Conservation (phyloP, 768 basidiomycete genomes). For the Lactifluus pinguis region DNA sequence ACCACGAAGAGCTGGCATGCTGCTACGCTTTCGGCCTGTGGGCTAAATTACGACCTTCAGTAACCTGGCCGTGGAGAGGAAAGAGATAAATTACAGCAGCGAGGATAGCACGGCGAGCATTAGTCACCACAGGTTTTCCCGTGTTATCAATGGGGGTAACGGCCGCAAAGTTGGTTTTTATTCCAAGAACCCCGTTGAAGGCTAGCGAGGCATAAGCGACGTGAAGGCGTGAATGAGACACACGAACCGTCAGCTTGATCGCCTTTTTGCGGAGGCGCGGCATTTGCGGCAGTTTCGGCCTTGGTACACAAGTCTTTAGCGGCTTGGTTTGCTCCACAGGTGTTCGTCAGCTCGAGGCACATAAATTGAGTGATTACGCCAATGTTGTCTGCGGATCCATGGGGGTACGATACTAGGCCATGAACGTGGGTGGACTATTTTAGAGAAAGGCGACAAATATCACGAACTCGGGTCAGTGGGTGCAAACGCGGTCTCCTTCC, state of each 20-base stretch:
- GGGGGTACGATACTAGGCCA: slow-evolving; percentile 3
- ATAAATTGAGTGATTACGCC: slow-evolving; percentile 47
- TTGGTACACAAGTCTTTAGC: slow-evolving; percentile 36
- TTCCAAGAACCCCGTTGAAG: slow-evolving; percentile 52
- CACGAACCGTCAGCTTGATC: slow-evolving; percentile 40
- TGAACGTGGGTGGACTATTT: neutral
- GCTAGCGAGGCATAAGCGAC: slow-evolving; percentile 19
- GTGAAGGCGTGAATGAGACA: neutral
- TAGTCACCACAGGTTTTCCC: slow-evolving; percentile 30
- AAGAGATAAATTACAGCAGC: neutral
- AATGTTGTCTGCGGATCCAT: slow-evolving; percentile 18
- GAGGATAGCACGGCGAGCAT: slow-evolving; percentile 10
- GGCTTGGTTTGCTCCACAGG: slow-evolving; percentile 40
- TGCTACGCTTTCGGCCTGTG: no score
- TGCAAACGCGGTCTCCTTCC: slow-evolving; percentile 48
- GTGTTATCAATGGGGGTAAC: slow-evolving; percentile 38
- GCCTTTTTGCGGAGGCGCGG: slow-evolving; percentile 31
- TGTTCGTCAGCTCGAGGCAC: slow-evolving; percentile 41
- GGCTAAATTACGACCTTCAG: no score
- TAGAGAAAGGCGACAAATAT: neutral
- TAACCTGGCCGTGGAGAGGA: no score
- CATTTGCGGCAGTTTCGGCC: slow-evolving; percentile 35
- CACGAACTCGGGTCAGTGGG: slow-evolving; percentile 32
- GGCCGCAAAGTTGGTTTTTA: slow-evolving; percentile 41
- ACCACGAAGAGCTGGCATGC: no score